Base-by-base conservation (phyloP, 2,329 filamentous ascomycete species). In the Lizonia empirigonia region DNA sequence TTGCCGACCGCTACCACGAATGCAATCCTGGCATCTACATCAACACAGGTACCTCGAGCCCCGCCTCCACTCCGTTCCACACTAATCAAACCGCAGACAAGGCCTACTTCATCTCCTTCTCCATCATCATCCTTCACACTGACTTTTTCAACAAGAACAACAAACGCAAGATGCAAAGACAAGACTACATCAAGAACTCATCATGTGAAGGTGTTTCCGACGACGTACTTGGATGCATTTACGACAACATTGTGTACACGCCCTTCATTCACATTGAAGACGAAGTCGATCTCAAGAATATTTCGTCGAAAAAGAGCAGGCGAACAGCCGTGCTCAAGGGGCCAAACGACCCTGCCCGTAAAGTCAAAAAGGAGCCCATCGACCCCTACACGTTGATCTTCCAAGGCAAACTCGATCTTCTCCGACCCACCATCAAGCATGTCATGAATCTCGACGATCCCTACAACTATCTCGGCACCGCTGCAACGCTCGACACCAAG, bases 91-190 rank as follows among this genome's bases (percentile, higher is more conserved):
- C 8, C 29, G 41, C 60, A 63, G 94, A 97, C 67, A 91, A 97
- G 75, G 92, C 94, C n/a, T 97, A 97, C 72, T 96, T 97, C 66
- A 93, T 97, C 58, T 91, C 93, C 13, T 99, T 99, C 70, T 97
- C 93, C 2, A 85, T 99, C 49, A 83, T 99, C 53, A 97, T 99
- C 62, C 80, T 99, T 26, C 94, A 99, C 65, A 97, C 94, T 0
- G 94, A 99, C 69, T 90, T 96, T n/a, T 97, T 97, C 84, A 99
- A 99, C 80, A 96, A 96, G 76, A 99, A 97, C 78, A 97, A 97
- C 77, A 97, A 97, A 77, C 85, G 94, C 73, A 99, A 99, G 75
- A 99, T 99, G 94, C 91, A 96, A 68, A 95, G 96, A 69, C 77
- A 83, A 0, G 94, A 97, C 67, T 99, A 99, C 74, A 82, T 97